phyloP scores from a whole-genome alignment of 306 rosid genomes.

The Gillenia trifoliata region DNA sequence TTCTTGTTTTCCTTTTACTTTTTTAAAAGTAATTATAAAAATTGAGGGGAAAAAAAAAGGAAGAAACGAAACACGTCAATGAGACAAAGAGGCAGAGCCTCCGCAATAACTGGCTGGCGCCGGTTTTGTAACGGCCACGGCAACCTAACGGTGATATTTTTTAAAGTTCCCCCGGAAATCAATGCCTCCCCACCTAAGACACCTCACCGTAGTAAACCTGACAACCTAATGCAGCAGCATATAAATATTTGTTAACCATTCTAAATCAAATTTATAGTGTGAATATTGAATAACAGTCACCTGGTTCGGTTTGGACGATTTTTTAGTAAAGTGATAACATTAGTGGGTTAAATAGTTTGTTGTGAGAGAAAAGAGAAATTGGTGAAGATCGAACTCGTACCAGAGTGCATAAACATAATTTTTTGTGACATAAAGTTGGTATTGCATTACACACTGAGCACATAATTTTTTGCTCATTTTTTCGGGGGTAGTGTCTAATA shows the following conservation, averaged over 20 bases:
- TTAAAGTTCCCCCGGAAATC: not conserved
- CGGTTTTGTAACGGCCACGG: constrained; percentile 55
- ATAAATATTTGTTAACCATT: not conserved
- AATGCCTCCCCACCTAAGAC: not conserved
- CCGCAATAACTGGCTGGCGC: constrained; percentile 46
- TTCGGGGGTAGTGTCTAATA: not conserved
- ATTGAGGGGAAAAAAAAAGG: not conserved
- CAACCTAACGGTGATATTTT: constrained; percentile 13
- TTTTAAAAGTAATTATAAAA: constrained; percentile 15
- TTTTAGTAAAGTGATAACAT: too few relatives aligned
- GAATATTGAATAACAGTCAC: too few relatives aligned
- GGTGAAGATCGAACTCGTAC: too few relatives aligned
- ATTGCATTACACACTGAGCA: not conserved
- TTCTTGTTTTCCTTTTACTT: not conserved
- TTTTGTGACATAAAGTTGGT: not conserved
- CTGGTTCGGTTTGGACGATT: not conserved
- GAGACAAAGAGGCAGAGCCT: constrained; percentile 43
- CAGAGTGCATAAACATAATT: too few relatives aligned
- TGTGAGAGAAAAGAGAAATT: too few relatives aligned
- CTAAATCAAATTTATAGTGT: too few relatives aligned
- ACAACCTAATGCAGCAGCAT: not conserved
- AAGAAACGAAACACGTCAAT: constrained; percentile 28
- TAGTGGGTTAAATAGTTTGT: too few relatives aligned
- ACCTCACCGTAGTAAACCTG: not conserved
- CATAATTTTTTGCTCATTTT: not conserved